Evolutionary conservation across 202 grass and related monocot species (phyloP).

Genomic region (Elaeis oleifera): DNA sequence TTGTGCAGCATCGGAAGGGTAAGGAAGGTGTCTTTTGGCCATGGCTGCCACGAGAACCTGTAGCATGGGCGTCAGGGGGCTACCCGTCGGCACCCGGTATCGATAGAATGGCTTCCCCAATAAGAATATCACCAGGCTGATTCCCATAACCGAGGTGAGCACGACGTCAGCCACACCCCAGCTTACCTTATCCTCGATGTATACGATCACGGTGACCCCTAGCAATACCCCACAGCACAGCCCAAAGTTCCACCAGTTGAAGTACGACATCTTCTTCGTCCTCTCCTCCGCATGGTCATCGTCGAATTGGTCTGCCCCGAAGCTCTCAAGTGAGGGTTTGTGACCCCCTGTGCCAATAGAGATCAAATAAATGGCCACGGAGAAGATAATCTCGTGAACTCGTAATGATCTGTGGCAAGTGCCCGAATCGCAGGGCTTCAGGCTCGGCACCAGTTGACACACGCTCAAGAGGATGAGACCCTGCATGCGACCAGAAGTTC

Average conservation of each 20-base stretch:
- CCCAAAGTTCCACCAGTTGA: slow-evolving; percentile 16
- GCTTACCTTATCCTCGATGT: neutral
- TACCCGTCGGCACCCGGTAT: neutral
- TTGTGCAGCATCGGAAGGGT: slow-evolving; percentile 28
- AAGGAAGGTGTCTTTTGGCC: slow-evolving; percentile 8
- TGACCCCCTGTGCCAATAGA: slow-evolving; percentile 9
- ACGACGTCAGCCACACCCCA: neutral
- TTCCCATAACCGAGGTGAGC: neutral
- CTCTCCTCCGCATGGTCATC: neutral
- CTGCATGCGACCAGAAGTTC: slow-evolving; percentile 23
- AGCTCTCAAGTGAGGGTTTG: slow-evolving; percentile 3
- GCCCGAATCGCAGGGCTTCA: slow-evolving; percentile 19
- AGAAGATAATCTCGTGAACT: slow-evolving; percentile 40
- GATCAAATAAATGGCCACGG: slow-evolving; percentile 2
- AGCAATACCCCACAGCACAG: neutral
- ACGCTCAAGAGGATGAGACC: slow-evolving; percentile 48
- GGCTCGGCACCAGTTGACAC: slow-evolving; percentile 37
- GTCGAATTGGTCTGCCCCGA: slow-evolving; percentile 20
- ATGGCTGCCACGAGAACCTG: neutral
- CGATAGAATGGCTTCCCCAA: neutral
- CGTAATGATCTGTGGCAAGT: slow-evolving; percentile 22
- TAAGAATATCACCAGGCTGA: neutral
- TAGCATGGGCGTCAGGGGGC: neutral
- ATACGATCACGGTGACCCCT: slow-evolving; percentile 15
- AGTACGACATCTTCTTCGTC: neutral